Conservation (phyloP, 163 green algal species). For the Volvox carteri region DNA sequence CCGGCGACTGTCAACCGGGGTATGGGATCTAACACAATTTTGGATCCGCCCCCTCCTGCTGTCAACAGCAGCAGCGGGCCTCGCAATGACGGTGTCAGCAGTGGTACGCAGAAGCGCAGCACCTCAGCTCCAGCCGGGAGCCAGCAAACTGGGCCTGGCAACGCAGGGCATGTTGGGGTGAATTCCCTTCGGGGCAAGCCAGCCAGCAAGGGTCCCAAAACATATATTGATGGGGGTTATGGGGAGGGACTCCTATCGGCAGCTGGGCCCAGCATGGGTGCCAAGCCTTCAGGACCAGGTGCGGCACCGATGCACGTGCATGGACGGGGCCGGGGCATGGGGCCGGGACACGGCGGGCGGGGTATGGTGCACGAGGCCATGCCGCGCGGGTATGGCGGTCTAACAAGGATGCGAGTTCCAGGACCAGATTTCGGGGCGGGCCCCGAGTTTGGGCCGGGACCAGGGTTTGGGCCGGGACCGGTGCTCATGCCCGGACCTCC, state of each 20-base stretch:
- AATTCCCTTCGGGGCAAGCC: background rate
- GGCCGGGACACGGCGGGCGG: background rate
- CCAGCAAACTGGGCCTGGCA: background rate
- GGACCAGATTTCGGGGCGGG: background rate
- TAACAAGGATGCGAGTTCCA: slow-evolving; percentile 4
- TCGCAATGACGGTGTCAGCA: background rate
- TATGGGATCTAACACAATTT: background rate
- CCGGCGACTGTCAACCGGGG: background rate
- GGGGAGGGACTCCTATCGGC: background rate
- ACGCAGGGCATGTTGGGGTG: background rate
- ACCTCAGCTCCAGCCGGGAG: background rate
- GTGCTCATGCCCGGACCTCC: background rate
- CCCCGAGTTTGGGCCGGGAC: background rate
- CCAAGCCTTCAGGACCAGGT: background rate
- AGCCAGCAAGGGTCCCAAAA: background rate
- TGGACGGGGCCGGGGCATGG: background rate
- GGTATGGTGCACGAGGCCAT: background rate
- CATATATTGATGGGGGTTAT: slow-evolving; percentile 33
- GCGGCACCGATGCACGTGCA: background rate
- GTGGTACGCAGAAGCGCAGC: background rate
- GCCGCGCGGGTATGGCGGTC: background rate
- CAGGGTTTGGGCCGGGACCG: background rate
- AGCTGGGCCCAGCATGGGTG: background rate
- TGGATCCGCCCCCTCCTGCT: slow-evolving; percentile 21
- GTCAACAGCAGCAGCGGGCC: background rate